A percentile compares a stretch with the other conserved stretches of the same genome.
phyloP scores from a whole-genome alignment of 306 rosid genomes.

The Canavalia gladiata region DNA sequence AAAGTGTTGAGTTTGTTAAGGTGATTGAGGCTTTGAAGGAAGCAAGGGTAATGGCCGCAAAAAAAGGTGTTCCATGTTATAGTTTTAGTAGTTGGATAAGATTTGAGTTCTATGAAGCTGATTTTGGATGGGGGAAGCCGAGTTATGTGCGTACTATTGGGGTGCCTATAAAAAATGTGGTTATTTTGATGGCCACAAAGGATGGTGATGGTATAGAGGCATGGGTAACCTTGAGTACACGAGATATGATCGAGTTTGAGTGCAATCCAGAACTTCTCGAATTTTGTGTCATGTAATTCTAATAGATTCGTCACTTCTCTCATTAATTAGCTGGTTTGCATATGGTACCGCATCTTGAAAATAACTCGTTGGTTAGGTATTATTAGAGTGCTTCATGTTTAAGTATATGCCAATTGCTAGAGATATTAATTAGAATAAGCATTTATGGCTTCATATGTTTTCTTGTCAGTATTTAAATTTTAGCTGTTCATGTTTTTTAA shows the following conservation, averaged over 20 bases:
- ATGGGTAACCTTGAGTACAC: conserved; percentile 56
- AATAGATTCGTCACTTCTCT: too few relatives aligned
- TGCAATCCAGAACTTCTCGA: conserved; percentile 31
- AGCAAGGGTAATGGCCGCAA: not conserved
- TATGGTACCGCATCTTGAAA: too few relatives aligned
- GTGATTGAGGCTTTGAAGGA: not conserved
- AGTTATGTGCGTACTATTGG: conserved; percentile 49
- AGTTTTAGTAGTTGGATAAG: conserved; percentile 43
- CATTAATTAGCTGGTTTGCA: too few relatives aligned
- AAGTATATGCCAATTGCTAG: too few relatives aligned
- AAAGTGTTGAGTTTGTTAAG: not conserved
- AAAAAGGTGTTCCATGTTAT: not conserved
- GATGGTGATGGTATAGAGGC: conserved; percentile 60
- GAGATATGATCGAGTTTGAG: conserved; percentile 51
- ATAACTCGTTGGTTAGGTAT: too few relatives aligned
- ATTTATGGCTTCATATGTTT: too few relatives aligned
- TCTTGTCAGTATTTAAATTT: too few relatives aligned
- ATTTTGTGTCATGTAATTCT: not conserved
- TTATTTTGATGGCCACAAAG: conserved; percentile 11
- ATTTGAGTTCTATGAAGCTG: conserved; percentile 50
- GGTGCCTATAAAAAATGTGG: conserved; percentile 5
- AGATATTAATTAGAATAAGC: too few relatives aligned
- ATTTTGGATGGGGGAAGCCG: conserved; percentile 63
- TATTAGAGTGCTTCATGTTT: too few relatives aligned
- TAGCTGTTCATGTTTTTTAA: too few relatives aligned